phyloP scores from a whole-genome alignment of 2,329 filamentous ascomycete species.

The Ophiostoma tasmaniense region DNA sequence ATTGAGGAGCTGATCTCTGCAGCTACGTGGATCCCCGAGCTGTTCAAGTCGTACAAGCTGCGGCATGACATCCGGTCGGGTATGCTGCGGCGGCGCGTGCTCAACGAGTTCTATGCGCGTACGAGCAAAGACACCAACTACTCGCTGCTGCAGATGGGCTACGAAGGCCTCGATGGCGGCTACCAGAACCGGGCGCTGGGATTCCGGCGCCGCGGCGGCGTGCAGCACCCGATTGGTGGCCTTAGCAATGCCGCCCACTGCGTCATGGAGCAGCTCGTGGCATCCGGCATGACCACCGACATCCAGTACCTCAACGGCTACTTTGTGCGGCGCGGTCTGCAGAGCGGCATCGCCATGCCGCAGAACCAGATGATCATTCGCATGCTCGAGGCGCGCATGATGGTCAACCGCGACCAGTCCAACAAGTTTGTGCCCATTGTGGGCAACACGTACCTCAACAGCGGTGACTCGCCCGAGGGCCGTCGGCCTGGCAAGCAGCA shows the following conservation, averaged over 20 bases:
- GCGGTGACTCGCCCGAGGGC: background rate
- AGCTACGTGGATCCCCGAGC: constrained; percentile 65
- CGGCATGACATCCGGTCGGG: constrained; percentile 25
- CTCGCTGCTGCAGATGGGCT: background rate
- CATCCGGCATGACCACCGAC: constrained; percentile 57
- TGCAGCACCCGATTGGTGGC: background rate
- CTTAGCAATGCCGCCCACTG: constrained; percentile 32
- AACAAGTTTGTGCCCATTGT: background rate
- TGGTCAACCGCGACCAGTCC: background rate
- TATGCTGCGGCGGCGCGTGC: constrained; percentile 53
- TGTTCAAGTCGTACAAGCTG: background rate
- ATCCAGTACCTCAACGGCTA: constrained; percentile 85
- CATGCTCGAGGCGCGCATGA: constrained; percentile 62
- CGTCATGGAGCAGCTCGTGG: constrained; percentile 59
- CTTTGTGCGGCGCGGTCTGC: constrained; percentile 63
- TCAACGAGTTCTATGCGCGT: constrained; percentile 30
- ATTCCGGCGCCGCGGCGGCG: background rate
- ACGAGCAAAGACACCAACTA: background rate
- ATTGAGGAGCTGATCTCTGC: constrained; percentile 63
- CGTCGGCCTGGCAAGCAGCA: background rate
- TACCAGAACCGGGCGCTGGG: background rate
- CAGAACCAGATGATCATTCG: constrained; percentile 65
- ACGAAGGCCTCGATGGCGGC: constrained; percentile 1
- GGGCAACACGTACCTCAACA: constrained; percentile 4
- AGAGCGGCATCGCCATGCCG: constrained; percentile 62